Conservation (phyloP, 352 stramenopile species). For the Phytophthora quininea region DNA sequence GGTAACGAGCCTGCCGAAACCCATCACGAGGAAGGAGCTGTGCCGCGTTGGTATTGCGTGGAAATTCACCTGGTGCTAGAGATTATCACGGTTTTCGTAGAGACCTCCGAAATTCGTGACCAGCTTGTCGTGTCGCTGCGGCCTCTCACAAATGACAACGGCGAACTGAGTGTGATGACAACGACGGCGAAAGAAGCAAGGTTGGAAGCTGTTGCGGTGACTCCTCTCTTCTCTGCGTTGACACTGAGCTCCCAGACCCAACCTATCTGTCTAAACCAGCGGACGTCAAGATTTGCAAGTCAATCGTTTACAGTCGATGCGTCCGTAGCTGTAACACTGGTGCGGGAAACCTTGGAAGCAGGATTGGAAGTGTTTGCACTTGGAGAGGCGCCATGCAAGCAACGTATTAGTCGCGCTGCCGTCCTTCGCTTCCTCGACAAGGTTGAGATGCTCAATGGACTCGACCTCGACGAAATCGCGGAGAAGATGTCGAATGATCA, state of each 20-base stretch:
- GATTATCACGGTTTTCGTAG: slow-evolving; percentile 65
- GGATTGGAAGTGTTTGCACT: slow-evolving; percentile 43
- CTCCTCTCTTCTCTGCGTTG: slow-evolving; percentile 20
- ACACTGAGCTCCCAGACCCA: slow-evolving; percentile 34
- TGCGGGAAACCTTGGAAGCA: slow-evolving; percentile 30
- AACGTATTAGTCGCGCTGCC: slow-evolving; percentile 21
- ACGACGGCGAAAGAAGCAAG: slow-evolving; percentile 6
- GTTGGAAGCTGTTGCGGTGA: slow-evolving; percentile 20
- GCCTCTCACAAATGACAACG: slow-evolving; percentile 25
- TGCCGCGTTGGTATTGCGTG: slow-evolving; percentile 53
- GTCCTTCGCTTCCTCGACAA: slow-evolving; percentile 55
- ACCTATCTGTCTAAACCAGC: slow-evolving; percentile 65
- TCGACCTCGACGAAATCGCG: slow-evolving; percentile 36
- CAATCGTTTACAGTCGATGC: not conserved
- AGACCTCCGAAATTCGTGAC: slow-evolving; percentile 36
- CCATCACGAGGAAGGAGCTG: slow-evolving; percentile 11
- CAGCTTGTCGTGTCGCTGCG: slow-evolving; percentile 25
- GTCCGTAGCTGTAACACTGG: slow-evolving; percentile 14
- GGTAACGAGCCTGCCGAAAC: slow-evolving; percentile 13
- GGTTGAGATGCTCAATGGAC: slow-evolving; percentile 52
- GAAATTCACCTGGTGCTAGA: slow-evolving; percentile 64
- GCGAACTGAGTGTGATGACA: slow-evolving; percentile 9
- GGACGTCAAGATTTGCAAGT: slow-evolving; percentile 31
- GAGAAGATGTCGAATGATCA: slow-evolving; percentile 29
- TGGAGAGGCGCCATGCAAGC: slow-evolving; percentile 15